Base-by-base conservation (phyloP, 805 yeast genomes). In the Priceomyces medius region DNA sequence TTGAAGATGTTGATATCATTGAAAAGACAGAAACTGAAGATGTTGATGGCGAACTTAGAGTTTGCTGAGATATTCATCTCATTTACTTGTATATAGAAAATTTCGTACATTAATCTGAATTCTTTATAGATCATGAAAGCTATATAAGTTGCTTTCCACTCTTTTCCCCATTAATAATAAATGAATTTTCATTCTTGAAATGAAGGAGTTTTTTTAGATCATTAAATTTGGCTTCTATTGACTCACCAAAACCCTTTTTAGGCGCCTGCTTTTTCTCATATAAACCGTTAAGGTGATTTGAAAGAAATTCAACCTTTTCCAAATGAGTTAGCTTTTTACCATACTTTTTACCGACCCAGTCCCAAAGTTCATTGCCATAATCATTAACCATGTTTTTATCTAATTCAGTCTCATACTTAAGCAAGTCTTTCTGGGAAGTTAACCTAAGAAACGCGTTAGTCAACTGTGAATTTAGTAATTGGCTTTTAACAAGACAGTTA, bases 1-100 rank as follows among this genome's bases (percentile, higher is more conserved):
- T 85, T 23, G 91, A 85, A 49, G 75, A 81, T 50, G 70, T 85
- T 42, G 83, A 82, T 45, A 67, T 82, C 33, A 59, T 78, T 18
- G 85, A 81, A 50, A 71, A 51, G 32, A 47, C 56, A 5, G 64
- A 58, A 38, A 36, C 58, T 18, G 59, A 59, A 32, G 59, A 51
- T 20, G 51, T 58, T 17, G 53, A 49, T 35, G 57, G 54, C 10
- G 58, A 51, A 10, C 52, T 64, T 31, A 48, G 64, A 31, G 56
- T 63, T 9, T 63, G 69, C 44, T 63, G 43, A 44, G 27, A 28
- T 19, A 20, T 16, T 20, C 10, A 33, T 17, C 20, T 14, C 28
- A 14, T 3, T 12, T 35, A 32, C 26, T 24, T 42, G 44, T 40
- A 45, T 21, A 46, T 43, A 43, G 12, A 21, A 32, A 31, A 19